Evolutionary conservation across 257 asterid species (phyloP).

Genomic region (Lavandula angustifolia): DNA sequence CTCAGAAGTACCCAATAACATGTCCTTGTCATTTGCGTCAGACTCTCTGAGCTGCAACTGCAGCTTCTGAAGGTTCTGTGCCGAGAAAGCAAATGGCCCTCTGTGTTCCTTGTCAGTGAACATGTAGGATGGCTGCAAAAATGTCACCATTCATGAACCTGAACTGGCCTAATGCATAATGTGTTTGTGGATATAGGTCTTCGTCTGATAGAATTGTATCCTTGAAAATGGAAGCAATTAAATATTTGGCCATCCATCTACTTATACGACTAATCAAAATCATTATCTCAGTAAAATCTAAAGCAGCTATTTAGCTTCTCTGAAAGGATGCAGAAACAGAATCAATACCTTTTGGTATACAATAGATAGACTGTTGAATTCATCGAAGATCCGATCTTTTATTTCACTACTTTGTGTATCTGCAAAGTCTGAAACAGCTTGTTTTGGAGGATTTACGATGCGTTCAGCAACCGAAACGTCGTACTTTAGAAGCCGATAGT

Average conservation of each 20-base stretch:
- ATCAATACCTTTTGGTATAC: slow-evolving; percentile 84
- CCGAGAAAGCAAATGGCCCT: slow-evolving; percentile 94
- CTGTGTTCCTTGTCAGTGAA: slow-evolving; percentile 96
- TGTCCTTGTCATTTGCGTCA: slow-evolving; percentile 92
- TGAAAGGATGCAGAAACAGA: slow-evolving; percentile 16
- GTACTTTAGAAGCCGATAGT: slow-evolving; percentile 83
- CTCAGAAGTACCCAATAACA: slow-evolving; percentile 76
- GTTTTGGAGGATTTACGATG: slow-evolving; percentile 97
- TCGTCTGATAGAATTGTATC: no score
- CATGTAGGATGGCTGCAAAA: slow-evolving; percentile 95
- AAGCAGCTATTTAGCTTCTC: neutral
- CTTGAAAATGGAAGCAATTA: no score
- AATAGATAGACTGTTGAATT: slow-evolving; percentile 95
- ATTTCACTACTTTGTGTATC: slow-evolving; percentile 93
- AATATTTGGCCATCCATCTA: no score
- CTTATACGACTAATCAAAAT: neutral
- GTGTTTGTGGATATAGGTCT: neutral
- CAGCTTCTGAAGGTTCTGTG: slow-evolving; percentile 58
- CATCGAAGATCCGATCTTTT: slow-evolving; percentile 98
- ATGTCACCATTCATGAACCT: slow-evolving; percentile 17
- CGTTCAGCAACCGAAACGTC: slow-evolving; percentile 79
- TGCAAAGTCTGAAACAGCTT: slow-evolving; percentile 98
- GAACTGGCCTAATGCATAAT: slow-evolving; percentile 14
- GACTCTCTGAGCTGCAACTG: slow-evolving; percentile 63
- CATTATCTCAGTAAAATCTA: slow-evolving; percentile 11